Evolutionary conservation across 768 basidiomycete genomes (phyloP), one percentile per base, ranked within the genome.

Genomic region (Mrakia hoshinonis): DNA sequence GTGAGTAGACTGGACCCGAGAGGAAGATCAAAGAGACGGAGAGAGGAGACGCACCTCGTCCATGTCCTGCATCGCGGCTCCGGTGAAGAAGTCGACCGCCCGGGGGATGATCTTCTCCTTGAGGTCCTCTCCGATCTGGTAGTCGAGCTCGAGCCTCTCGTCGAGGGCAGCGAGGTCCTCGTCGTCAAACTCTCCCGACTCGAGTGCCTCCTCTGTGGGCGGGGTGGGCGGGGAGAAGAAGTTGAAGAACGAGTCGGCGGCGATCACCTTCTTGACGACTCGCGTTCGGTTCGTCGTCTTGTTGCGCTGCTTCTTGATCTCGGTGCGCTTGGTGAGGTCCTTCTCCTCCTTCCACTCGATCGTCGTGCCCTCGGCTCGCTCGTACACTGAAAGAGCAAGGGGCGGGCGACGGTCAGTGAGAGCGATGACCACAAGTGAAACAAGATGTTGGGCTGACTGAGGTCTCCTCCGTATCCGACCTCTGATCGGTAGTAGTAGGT

Each of bases 301-400:
- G 83, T 98, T 98, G 77, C 95, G 84, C 82, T 98, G 95, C 84
- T 96, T 97, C 85, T 95, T 96, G 80, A 97, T 93, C 83, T 97
- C 95, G 76, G 91, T 89, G 82, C 91, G 90, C 82, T 93, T 92
- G 67, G 95, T 98, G 72, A 98, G 84, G 81, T 98, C 92, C 82
- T 96, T 94, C 76, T 95, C 94, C 80, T 92, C 93, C 82, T 95
- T 95, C 95, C 95, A 98, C 80, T 88, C 86, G 82, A 98, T 92
- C 76, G 88, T 85, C 51, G 89, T 89, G 26, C 95, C 95, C 77
- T 91, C 87, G 61, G 95, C 92, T 74, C 86, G 88, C 83, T 96
- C 92, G 80, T 95, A 98, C 61, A 95, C 87, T 66, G n/a, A 10
- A 48, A 36, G 13, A 60, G 12, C 38, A 18, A 43, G 20, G 46